phyloP scores from a whole-genome alignment of 2,329 filamentous ascomycete genomes.

The Hysterium pulicare region DNA sequence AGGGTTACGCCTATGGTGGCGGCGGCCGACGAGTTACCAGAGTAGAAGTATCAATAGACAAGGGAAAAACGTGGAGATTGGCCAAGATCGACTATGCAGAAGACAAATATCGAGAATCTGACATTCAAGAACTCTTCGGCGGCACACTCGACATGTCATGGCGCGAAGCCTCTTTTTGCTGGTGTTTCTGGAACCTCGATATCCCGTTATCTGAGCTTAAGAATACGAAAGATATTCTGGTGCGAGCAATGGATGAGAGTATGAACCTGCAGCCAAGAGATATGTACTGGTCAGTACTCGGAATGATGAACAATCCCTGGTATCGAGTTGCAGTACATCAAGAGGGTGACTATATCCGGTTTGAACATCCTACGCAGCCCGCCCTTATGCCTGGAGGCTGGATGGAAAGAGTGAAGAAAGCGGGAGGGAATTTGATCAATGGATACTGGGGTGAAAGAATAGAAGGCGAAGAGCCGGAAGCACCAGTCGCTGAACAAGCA shows the following conservation, averaged over 20 bases:
- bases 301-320: conserved; percentile 99
- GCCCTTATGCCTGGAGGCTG: conserved; percentile 75
- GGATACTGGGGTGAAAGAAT: conserved; percentile 79
- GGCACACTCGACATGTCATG: conserved; percentile 75
- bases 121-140: conserved; percentile 67
- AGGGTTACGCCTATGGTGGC: conserved; percentile 84
- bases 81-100: conserved; percentile 79
- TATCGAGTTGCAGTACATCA: conserved; percentile 75
- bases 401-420: conserved; percentile 89
- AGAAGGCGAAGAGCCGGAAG: conserved; percentile 47
- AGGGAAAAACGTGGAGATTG: conserved; percentile 75
- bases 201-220: conserved; percentile 62
- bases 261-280: conserved; percentile 85
- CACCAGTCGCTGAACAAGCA: conserved; percentile 46
- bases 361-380: conserved; percentile 87
- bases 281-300: conserved; percentile 93
- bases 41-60: conserved; percentile 79
- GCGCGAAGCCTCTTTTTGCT: conserved; percentile 81
- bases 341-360: conserved; percentile 62
- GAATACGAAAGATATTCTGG: conserved; percentile 67
- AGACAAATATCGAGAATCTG: conserved; percentile 70
- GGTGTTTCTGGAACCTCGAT: conserved; percentile 85
- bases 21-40: conserved; percentile 80
- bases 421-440: conserved; percentile 74
- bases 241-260: conserved; percentile 85